Evolutionary conservation across 768 basidiomycete genomes (phyloP), one percentile per base, ranked within the genome.

Genomic region (Mycena vulgaris): DNA sequence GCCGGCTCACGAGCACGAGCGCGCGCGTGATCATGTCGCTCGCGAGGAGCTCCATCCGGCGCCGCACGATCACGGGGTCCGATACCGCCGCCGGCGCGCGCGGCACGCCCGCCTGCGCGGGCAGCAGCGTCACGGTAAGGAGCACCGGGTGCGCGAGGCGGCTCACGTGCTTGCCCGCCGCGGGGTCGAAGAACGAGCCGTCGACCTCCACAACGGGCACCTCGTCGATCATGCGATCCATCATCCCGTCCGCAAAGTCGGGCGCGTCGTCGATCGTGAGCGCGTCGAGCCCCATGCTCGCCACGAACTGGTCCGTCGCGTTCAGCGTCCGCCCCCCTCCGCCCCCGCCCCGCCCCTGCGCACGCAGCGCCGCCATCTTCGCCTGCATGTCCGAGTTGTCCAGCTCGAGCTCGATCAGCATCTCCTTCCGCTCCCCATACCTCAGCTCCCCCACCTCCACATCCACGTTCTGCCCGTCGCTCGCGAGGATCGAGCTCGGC

Each of bases 11-110:
- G 51, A 99, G 88, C 33, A 99, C 93, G 33, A 99, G 87, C 21
- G 93, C 93, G 14, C 98, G 91, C 2, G 96, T 96, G 78, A 99
- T 96, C 96, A 99, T 99, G 81, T 99, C 98, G 30, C 93, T 94
- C 28, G 96, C 94, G 42, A 99, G 89, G 5, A 99, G 89, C 84
- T 99, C 98, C 96, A 99, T 98, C 27, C 97, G 85, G 42, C 98
- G 87, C 30, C 98, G 91, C 30, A 97, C 94, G 75, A 99, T 96
- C 59, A 93, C 90, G 0, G 96, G 92, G 77, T 97, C 95, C 0
- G 94, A 94, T 5, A 82, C 82, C 7, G 83, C 79, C 39, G 87
- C 83, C 1, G 85, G 85, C 33, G 88, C 84, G 55, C 85, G 82
- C 16, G 78, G 76, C 21, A 77, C 60, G 63, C 74, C 81, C 21